Percentiles rank a stretch among this genome's conserved stretches.
Conservation (phyloP, 805 yeast genomes). For the Metschnikowia aberdeeniae region DNA sequence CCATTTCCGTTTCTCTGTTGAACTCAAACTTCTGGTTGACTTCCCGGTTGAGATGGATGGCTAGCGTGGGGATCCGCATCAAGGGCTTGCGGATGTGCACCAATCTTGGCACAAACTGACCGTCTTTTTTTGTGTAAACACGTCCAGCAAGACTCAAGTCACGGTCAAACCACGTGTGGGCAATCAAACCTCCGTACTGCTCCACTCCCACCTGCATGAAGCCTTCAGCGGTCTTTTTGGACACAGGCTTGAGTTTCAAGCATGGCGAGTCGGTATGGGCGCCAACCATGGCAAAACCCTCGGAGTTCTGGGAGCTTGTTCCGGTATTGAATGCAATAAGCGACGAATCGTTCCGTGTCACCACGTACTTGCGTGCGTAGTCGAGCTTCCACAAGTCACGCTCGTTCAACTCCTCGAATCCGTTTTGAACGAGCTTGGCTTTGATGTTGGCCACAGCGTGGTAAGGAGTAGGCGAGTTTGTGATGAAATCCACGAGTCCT, state of each 20-base stretch:
- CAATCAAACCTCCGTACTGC: conserved; percentile 91
- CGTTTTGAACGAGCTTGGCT: conserved; percentile 49
- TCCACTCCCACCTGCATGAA: conserved; percentile 90
- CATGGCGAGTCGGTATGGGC: conserved; percentile 97
- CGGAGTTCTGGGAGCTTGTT: conserved; percentile 64
- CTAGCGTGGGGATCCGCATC: conserved; percentile 88
- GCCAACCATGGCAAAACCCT: conserved; percentile 84
- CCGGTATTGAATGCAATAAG: conserved; percentile 86
- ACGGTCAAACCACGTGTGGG: conserved; percentile 97
- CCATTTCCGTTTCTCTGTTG: conserved; percentile 80
- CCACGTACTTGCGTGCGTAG: conserved; percentile 65
- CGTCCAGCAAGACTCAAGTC: conserved; percentile 91
- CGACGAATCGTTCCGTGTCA: conserved; percentile 87
- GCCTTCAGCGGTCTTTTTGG: conserved; percentile 66
- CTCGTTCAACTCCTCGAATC: conserved; percentile 72
- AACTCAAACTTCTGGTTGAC: conserved; percentile 78
- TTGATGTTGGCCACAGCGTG: conserved; percentile 78
- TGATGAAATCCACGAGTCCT: conserved; percentile 74
- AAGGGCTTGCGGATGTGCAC: conserved; percentile 76
- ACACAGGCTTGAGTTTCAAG: conserved; percentile 81
- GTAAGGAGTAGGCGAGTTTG: conserved; percentile 88
- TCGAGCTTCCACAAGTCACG: conserved; percentile 61
- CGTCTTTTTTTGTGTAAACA: conserved; percentile 60
- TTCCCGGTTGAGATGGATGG: conserved; percentile 83
- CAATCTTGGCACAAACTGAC: conserved; percentile 56